These are phyloP conservation scores for Camelina laxa DNA, from an alignment of 345 rosid genomes.

Conservation along the genomic window DNA sequence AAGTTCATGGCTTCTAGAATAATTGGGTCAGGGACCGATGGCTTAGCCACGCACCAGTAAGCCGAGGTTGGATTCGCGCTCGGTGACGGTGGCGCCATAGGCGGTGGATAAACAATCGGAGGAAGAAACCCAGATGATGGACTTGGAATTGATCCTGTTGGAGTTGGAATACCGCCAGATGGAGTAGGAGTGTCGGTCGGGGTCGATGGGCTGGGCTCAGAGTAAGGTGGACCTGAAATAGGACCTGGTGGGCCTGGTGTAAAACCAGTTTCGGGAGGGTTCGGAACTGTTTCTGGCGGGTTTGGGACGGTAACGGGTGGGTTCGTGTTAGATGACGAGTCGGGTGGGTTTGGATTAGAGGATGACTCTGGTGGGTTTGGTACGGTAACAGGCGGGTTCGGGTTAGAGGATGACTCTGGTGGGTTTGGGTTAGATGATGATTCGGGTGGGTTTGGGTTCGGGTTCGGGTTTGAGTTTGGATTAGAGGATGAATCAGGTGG, in stretches of 20 bases:
- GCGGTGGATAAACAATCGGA: constrained; percentile 82
- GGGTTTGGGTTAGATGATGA: constrained; percentile 18
- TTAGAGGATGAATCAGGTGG: constrained; percentile 41
- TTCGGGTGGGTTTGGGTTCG: constrained; percentile 24
- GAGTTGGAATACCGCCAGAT: constrained; percentile 44
- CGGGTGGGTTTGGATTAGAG: constrained; percentile 24
- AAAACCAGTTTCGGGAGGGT: constrained; percentile 47
- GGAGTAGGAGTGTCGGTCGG: constrained; percentile 47
- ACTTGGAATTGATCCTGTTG: constrained; percentile 50
- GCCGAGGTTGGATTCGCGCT: constrained; percentile 48
- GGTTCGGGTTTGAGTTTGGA: constrained; percentile 41
- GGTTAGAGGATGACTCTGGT: constrained; percentile 23
- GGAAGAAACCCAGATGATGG: constrained; percentile 63
- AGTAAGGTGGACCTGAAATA: constrained; percentile 50
- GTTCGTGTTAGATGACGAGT: constrained; percentile 8
- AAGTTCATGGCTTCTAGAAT: constrained; percentile 94
- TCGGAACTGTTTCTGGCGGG: constrained; percentile 40
- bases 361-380: constrained; percentile 23
- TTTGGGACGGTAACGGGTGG: constrained; percentile 33
- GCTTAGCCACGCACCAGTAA: constrained; percentile 93
- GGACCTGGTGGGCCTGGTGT: constrained; percentile 33
- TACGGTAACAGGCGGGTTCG: too few relatives aligned
- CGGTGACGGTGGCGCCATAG: constrained; percentile 66
- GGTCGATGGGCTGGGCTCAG: constrained; percentile 44
- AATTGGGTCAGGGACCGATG: constrained; percentile 93